Evolutionary conservation across 345 rosid species (phyloP).

Genomic region (Rhodamnia argentea): DNA sequence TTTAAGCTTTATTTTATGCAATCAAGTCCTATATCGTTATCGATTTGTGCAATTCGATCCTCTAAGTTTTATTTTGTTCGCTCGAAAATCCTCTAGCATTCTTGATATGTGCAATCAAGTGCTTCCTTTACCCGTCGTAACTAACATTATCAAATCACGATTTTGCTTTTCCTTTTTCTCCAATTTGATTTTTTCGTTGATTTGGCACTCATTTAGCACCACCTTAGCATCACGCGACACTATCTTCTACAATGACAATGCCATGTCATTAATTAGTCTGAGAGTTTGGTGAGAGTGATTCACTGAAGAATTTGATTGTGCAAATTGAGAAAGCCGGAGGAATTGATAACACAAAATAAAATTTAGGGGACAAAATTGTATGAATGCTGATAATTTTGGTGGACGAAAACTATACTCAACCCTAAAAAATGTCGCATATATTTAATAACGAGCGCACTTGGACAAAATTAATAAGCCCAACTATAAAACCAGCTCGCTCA

Average conservation of each 20-base stretch:
- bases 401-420: too few species aligned
- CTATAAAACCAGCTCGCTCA: too few species aligned
- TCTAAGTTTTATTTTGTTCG: neutral
- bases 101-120: neutral
- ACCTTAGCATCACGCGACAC: neutral
- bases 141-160: neutral
- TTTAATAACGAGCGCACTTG: too few species aligned
- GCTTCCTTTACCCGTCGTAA: neutral
- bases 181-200: neutral
- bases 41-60: neutral
- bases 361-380: too few species aligned
- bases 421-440: too few species aligned
- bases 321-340: too few species aligned
- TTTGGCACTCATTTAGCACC: accelerated
- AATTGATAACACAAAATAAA: too few species aligned
- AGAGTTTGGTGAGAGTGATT: neutral
- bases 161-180: neutral
- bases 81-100: neutral
- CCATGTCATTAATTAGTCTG: neutral
- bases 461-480: too few species aligned
- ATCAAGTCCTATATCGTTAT: neutral
- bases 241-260: neutral
- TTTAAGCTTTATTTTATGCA: neutral
- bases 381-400: too few species aligned
- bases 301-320: too few species aligned